Evolutionary conservation across 2,329 filamentous ascomycete species (phyloP).

Genomic region (Xylariaceae sp.): DNA sequence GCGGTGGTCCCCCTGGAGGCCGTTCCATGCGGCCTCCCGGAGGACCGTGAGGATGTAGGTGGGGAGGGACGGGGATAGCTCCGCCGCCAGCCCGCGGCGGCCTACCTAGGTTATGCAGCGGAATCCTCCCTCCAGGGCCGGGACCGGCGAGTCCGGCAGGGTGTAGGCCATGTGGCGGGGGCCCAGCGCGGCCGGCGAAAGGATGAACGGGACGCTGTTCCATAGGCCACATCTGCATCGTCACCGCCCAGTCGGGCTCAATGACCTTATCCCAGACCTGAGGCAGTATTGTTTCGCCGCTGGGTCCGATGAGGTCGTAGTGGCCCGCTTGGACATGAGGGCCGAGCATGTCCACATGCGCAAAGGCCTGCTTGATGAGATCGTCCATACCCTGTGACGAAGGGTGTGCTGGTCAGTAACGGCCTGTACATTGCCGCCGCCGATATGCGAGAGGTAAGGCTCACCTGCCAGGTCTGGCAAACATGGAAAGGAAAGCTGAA

Average conservation of each 20-base stretch:
- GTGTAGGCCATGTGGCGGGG: not conserved
- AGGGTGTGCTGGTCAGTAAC: no score
- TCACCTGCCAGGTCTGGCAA: constrained; percentile 76
- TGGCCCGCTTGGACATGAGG: constrained; percentile 70
- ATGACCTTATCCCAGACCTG: constrained; percentile 76
- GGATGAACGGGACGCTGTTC: constrained; percentile 23
- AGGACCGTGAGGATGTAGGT: no score
- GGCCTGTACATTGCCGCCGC: no score
- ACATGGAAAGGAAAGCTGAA: constrained; percentile 87
- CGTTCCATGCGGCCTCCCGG: not conserved
- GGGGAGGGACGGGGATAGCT: no score
- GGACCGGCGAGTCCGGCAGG: constrained; percentile 1
- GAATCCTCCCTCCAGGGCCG: not conserved
- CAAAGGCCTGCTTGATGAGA: constrained; percentile 75
- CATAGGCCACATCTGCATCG: constrained; percentile 59
- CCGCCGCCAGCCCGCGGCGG: no score
- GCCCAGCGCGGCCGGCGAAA: constrained; percentile 4
- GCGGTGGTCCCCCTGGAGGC: constrained; percentile 2
- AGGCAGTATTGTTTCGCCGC: constrained; percentile 76
- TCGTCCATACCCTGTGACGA: constrained; percentile 73
- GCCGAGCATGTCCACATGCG: constrained; percentile 69
- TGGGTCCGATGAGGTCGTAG: constrained; percentile 72
- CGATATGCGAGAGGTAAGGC: constrained; percentile 25
- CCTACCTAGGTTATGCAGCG: not conserved
- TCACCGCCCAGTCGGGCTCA: constrained; percentile 67